A percentile compares a stretch with the other conserved stretches of the same genome.
Evolutionary conservation across 345 rosid genomes (phyloP).

Genomic region (Murraya paniculata): DNA sequence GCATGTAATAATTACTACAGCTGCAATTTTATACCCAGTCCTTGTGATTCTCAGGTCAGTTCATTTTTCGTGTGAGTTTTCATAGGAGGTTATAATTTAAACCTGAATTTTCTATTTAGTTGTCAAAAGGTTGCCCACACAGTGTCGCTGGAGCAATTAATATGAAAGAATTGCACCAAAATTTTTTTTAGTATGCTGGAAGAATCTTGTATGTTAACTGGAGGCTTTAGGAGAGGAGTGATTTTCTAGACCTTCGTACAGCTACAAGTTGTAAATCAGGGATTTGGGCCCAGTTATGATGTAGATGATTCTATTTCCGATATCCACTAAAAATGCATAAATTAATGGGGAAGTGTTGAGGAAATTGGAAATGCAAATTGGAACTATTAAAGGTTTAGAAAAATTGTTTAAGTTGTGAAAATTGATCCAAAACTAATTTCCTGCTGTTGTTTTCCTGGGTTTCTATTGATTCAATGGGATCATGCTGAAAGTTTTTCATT

Average conservation of each 20-base stretch:
- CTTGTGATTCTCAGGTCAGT: slow-evolving; percentile 78
- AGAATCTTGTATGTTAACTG: background rate
- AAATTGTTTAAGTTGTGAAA: background rate
- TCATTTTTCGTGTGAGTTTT: background rate
- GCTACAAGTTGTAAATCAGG: background rate
- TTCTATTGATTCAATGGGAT: background rate
- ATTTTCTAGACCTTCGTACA: background rate
- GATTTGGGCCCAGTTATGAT: background rate
- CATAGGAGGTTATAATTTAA: background rate
- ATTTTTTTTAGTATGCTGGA: background rate
- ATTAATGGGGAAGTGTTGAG: background rate
- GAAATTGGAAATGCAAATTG: background rate
- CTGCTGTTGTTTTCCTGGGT: background rate
- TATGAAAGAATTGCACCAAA: background rate
- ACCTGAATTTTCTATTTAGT: background rate
- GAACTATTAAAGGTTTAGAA: background rate
- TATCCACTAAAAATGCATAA: background rate
- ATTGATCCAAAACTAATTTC: background rate
- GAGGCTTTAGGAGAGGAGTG: background rate
- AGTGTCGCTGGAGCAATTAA: background rate
- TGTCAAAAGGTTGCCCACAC: background rate
- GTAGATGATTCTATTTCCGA: background rate
- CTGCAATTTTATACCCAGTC: slow-evolving; percentile 74
- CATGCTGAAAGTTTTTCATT: background rate
- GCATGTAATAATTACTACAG: slow-evolving; percentile 68